Base-by-base conservation (phyloP, 345 rosid genomes). In the Cardamine occulta region DNA sequence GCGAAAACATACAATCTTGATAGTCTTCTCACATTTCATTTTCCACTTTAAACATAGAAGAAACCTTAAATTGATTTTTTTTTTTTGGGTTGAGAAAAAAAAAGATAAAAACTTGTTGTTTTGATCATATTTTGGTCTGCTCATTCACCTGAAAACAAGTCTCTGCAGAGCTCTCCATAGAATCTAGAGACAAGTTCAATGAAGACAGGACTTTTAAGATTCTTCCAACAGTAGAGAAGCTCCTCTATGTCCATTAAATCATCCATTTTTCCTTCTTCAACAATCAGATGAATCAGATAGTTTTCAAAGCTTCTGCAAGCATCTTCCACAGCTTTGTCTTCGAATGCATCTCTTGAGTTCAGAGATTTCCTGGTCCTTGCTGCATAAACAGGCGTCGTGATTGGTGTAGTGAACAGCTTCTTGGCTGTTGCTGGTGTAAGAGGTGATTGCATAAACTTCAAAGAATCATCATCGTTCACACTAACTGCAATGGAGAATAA, bases 241-340 rank as follows among this genome's bases (percentile, higher is more conserved):
- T 94, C 97, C 69, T 91, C 98, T 2, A 91, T 89, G 63, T 88
- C 98, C 81, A 72, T 84, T 76, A 91, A 75, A 49, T 89, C 96
- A 65, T 79, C 86, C 39, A 87, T 80, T 71, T 82, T 88, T 39
- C 98, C 94, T 72, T 91, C 97, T 68, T 94, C 95, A 47, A 80
- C 87, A 15, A 87, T 85, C 86, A 94, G 83, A 57, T 90, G 90
- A 80, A 88, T 88, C 79, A 94, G 80, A 77, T 94, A 94, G 70
- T 85, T 88, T 82, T 91, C 96, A 56, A 91, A 94, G 69, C 89
- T 86, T 80, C 89, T 85, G 70, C 97, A 94, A 6, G 93, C 91
- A 69, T 88, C 96, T 65, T 86, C 96, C 51, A 85, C 83, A 1
- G 67, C 88, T 35, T 74, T 84, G 23, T 79, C 68, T 5, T 79